These are phyloP conservation scores for Pseudogymnoascus sp. DNA, from an alignment of 2,329 filamentous ascomycete species.

Conservation along the genomic window DNA sequence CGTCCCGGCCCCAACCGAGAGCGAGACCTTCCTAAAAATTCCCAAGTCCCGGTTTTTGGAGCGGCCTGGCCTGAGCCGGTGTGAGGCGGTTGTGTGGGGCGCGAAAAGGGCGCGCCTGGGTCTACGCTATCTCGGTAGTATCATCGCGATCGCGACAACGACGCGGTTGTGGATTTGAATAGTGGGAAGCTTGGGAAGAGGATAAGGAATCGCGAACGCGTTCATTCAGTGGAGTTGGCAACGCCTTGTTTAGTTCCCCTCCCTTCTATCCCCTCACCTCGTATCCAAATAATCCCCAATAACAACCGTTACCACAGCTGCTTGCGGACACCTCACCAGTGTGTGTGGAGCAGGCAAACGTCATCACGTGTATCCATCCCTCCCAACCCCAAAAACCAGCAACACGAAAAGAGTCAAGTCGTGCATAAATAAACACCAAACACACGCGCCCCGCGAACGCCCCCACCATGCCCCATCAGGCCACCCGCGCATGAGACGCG, in stretches of 20 bases:
- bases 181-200: neutral
- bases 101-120: neutral
- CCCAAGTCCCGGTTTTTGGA: neutral
- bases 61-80: neutral
- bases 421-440: neutral
- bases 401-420: neutral
- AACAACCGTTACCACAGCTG: neutral
- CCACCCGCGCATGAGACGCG: neutral
- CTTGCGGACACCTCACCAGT: neutral
- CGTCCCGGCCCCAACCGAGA: neutral
- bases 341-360: neutral
- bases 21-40: neutral
- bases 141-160: neutral
- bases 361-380: neutral
- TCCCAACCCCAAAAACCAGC: neutral
- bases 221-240: neutral
- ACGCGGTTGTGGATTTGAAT: neutral
- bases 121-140: neutral
- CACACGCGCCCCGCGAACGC: neutral
- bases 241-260: neutral
- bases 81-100: neutral
- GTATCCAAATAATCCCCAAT: neutral
- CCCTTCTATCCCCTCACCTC: neutral
- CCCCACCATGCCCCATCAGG: neutral
- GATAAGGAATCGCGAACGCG: neutral